Evolutionary conservation across 1,284 basidiomycete genomes (phyloP), one percentile per base, ranked within the genome.

Genomic region (Neonothopanus nambi): DNA sequence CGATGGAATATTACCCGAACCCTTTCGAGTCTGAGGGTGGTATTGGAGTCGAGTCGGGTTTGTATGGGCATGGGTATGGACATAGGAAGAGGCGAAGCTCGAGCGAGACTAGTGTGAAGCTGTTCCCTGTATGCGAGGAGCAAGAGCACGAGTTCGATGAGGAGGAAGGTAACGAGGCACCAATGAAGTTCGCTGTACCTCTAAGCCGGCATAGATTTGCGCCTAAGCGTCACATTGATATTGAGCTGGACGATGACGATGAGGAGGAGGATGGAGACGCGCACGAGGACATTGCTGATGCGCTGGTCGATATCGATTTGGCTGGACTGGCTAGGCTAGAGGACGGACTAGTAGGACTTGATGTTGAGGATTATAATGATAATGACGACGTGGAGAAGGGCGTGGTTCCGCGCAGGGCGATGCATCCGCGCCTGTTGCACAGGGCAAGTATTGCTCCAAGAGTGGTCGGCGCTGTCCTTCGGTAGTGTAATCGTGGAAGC

Each of bases 71-170:
- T 43, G 54, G 40, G 55, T 54, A 46, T 52, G 48, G 30, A 18
- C 48, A 55, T 33, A 57, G 51, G 35, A 51, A 51, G 24, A 52
- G 36, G 30, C 46, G 43, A 56, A 52, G 51, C 42, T 47, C 48
- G 28, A 59, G 49, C 46, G 50, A 42, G 56, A 33, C 48, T 23
- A 54, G 41, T 24, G 50, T 50, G n/a, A 55, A 61, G 37, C 63
- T 80, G 40, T 79, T 80, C 61, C 74, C 79, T 1, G 76, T 80
- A n/a, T 70, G 66, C 51, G 79, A 82, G 59, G 78, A 80, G 51
- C 66, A 70, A n/a, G 73, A 73, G 51, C 72, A 69, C 7, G 75
- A 75, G 18, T 42, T 21, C 4, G 20, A 42, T n/a, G 45, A 42
- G 30, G 52, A 38, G 9, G 28, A 38, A n/a, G 35, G 40, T 18